Base-by-base conservation (phyloP, 73 alveolate genomes). In the Tetrahymena borealis region DNA sequence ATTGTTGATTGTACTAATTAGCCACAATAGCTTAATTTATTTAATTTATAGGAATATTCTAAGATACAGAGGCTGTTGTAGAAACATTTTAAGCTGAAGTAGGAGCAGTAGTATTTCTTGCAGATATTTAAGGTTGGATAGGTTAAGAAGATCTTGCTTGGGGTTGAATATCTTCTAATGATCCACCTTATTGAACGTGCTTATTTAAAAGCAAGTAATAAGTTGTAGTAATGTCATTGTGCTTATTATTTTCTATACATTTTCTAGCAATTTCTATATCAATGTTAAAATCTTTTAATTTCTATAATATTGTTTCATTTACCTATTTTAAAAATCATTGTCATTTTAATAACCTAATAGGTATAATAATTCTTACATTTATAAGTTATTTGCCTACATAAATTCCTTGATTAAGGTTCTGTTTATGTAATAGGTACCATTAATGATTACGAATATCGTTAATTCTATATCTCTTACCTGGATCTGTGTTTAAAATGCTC, bases 401-500 rank as follows among this genome's bases (percentile, higher is more conserved):
- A 6, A 96, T 85, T 38, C 97, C 97, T 28, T 40, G 39, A 31
- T 39, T 16, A n/a, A 41, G 92, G n/a, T 91, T 94, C 31, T 90
- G 39, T 41, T 95, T 94, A 42, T 91, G 92, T 78, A 94, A 95
- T 91, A 96, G 95, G 90, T 94, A 95, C 99, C 99, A 98, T 42
- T 96, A 96, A 91, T 98, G 99, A 42, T 95, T 95, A 90, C 98
- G 95, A 33, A 98, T 98, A 35, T 98, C 98, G 37, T 91, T 96
- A 37, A 98, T 94, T 11, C 96, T 94, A 91, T 91, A 96, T 90
- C 99, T 91, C 78, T 95, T 94, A 40, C 94, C 96, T 11, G 99
- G 99, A 91, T 98, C 97, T 4, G 99, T 97, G 39, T 97, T 97
- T 40, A 98, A 91, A 38, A 98, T 98, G 39, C 94, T 96, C 36